Base-by-base conservation (phyloP, 2,329 filamentous ascomycete species). In the Waltergamsia citrina region DNA sequence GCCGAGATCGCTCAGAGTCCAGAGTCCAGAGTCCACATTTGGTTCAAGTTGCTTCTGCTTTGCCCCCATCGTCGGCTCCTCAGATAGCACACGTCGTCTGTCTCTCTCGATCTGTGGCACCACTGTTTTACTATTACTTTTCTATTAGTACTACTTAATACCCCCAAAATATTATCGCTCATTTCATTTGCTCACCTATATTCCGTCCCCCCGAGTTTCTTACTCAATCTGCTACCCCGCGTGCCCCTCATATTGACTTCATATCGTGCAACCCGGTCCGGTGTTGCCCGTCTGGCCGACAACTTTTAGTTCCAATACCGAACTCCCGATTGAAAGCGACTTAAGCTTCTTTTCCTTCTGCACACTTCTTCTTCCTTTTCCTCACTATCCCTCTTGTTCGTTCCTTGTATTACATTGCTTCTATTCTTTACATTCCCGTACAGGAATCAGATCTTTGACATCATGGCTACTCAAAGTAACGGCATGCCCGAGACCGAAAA, bases 401-500 rank as follows among this genome's bases (percentile, higher is more conserved):
- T 10, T 28, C 16, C 33, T 29, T 3, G 15, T 21, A 7, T 10
- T 22, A 16, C 7, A 15, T n/a, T 12, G 7, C 25, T 14, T 27
- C 25, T 27, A 27, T n/a, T 12, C 25, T 7, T 12, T n/a, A 12
- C 16, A 6, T 15, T 27, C 25, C 6, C 6, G 6, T 27, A 6
- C 25, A n/a, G n/a, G n/a, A n/a, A n/a, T n/a, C n/a, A n/a, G n/a
- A n/a, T 27, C 25, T 27, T 12, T 15, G 12, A 39, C 32, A 32
- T 23, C 33, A 19, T 4, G 3, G 10, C 35, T 17, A 14, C 32
- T 38, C 36, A 42, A 31, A 44, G 44, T 41, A 38, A 38, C 46
- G 47, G 41, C 43, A 60, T 58, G 54, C 54, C 63, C 43, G 67
- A 76, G 47, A 68, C 70, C 47, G 86, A 94, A 66, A 81, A 82